Percentiles rank a stretch among this genome's conserved stretches.
Evolutionary conservation across 1,139 yeast species (phyloP).

Genomic region (Sugiyamaella xylanicola): DNA sequence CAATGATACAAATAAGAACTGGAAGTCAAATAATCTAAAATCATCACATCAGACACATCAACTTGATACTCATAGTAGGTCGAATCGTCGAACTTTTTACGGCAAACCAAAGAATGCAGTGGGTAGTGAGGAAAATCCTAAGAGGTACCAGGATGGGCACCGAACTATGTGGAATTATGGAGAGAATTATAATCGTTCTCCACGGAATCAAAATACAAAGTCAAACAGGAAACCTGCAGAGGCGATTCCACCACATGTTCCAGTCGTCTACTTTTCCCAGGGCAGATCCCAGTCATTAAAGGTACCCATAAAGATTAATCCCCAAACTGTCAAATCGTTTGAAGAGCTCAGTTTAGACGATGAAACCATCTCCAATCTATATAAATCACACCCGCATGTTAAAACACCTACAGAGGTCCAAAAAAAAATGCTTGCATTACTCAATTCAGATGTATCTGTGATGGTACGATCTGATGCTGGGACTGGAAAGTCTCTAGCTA

Average conservation of each 20-base stretch:
- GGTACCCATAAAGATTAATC: constrained; percentile 31
- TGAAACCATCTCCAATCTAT: constrained; percentile 21
- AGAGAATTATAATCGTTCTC: too few relatives aligned
- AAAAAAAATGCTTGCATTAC: constrained; percentile 37
- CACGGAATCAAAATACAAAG: too few relatives aligned
- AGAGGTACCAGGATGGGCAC: too few relatives aligned
- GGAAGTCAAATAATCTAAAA: too few relatives aligned
- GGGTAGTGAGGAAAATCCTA: too few relatives aligned
- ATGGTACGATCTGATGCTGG: constrained; percentile 36
- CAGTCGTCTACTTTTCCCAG: constrained; percentile 9
- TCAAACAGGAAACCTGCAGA: background rate
- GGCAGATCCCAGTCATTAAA: constrained; percentile 7
- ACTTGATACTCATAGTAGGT: too few relatives aligned
- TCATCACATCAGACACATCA: too few relatives aligned
- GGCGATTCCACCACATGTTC: constrained; percentile 4
- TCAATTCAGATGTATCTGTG: constrained; percentile 38
- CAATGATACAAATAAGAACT: too few relatives aligned
- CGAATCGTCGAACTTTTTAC: too few relatives aligned
- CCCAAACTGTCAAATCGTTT: constrained; percentile 30
- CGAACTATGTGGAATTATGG: too few relatives aligned
- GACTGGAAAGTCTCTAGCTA: constrained; percentile 38
- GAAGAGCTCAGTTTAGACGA: constrained; percentile 29
- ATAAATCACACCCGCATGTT: constrained; percentile 24
- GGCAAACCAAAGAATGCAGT: too few relatives aligned
- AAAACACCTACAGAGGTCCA: constrained; percentile 37